These are phyloP conservation scores for Striga asiatica DNA, from an alignment of 257 asterid genomes.

Conservation along the genomic window DNA sequence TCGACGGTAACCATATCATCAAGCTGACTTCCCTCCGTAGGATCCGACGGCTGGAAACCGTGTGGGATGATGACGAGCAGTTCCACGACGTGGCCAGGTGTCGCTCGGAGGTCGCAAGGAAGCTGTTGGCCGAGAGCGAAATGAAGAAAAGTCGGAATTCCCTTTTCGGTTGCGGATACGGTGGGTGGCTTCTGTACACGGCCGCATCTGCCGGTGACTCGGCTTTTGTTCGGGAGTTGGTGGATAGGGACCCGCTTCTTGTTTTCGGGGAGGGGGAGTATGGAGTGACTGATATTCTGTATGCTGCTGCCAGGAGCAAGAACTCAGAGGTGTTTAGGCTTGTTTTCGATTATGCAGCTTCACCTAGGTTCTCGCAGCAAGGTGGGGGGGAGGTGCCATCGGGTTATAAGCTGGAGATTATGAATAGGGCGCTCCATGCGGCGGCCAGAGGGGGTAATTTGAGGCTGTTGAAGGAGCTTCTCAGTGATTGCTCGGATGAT, in stretches of 20 bases:
- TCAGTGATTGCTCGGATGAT: constrained; percentile 48
- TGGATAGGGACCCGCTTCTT: constrained; percentile 63
- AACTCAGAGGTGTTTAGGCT: constrained; percentile 44
- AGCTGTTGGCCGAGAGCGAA: constrained; percentile 53
- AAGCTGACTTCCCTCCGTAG: constrained; percentile 77
- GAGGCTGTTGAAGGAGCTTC: constrained; percentile 53
- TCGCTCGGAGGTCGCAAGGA: constrained; percentile 62
- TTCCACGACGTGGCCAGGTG: constrained; percentile 65
- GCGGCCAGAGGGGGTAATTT: constrained; percentile 97
- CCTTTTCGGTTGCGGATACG: constrained; percentile 64
- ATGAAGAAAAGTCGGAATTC: constrained; percentile 49
- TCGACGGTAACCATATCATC: constrained; percentile 85
- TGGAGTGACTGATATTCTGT: constrained; percentile 76
- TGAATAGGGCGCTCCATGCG: constrained; percentile 80
- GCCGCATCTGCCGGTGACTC: constrained; percentile 92
- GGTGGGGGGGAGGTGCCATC: constrained; percentile 51
- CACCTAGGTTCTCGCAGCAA: constrained; percentile 45
- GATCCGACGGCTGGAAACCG: constrained; percentile 89
- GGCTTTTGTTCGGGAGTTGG: constrained; percentile 53
- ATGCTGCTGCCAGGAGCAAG: constrained; percentile 88
- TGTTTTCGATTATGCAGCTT: constrained; percentile 52
- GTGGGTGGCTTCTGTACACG: constrained; percentile 93
- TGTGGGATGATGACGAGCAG: constrained; percentile 94
- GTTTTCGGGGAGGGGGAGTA: constrained; percentile 93
- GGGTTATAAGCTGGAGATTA: constrained; percentile 72